Percentiles rank a stretch among this genome's conserved stretches.
Conservation (phyloP, 176 grass and related monocot species). For the Neostapfia colusana region DNA sequence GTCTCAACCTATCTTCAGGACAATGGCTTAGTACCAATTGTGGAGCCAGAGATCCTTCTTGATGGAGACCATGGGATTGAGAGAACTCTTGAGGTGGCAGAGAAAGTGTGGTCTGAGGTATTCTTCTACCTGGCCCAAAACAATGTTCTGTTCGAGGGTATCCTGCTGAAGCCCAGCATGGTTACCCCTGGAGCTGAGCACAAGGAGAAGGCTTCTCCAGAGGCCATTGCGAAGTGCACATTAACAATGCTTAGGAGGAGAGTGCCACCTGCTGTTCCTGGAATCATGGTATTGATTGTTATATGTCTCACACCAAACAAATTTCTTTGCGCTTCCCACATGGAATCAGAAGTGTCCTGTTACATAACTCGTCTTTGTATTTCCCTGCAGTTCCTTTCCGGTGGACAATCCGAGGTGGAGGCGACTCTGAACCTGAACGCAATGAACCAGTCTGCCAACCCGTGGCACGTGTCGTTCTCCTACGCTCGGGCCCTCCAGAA, state of each 20-base stretch:
- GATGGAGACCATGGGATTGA: slow-evolving; percentile 88
- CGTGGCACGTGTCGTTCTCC: slow-evolving; percentile 97
- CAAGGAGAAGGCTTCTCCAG: slow-evolving; percentile 82
- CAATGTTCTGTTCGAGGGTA: slow-evolving; percentile 88
- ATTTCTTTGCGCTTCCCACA: not conserved
- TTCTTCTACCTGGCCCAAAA: slow-evolving; percentile 94
- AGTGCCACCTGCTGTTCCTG: slow-evolving; percentile 89
- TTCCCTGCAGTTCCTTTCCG: slow-evolving; percentile 77
- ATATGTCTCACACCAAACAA: slow-evolving; percentile 1
- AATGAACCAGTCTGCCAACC: slow-evolving; percentile 82
- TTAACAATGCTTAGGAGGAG: slow-evolving; percentile 83
- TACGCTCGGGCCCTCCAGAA: slow-evolving; percentile 94
- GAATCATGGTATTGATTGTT: slow-evolving; percentile 81
- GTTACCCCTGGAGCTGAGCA: slow-evolving; percentile 96
- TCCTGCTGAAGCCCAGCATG: slow-evolving; percentile 98
- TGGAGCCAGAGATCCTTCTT: slow-evolving; percentile 97
- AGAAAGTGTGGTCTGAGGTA: slow-evolving; percentile 96
- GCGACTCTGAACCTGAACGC: slow-evolving; percentile 94
- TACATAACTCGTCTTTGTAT: not conserved
- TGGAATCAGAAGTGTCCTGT: not conserved
- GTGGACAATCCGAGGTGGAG: slow-evolving; percentile 85
- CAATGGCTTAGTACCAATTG: slow-evolving; percentile 92
- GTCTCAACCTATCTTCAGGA: slow-evolving; percentile 47
- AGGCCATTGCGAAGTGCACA: slow-evolving; percentile 77
- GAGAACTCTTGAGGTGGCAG: slow-evolving; percentile 84